A percentile compares a stretch with the other conserved stretches of the same genome.
Conservation (phyloP, 1,284 basidiomycete species). For the Chondrostereum purpureum region DNA sequence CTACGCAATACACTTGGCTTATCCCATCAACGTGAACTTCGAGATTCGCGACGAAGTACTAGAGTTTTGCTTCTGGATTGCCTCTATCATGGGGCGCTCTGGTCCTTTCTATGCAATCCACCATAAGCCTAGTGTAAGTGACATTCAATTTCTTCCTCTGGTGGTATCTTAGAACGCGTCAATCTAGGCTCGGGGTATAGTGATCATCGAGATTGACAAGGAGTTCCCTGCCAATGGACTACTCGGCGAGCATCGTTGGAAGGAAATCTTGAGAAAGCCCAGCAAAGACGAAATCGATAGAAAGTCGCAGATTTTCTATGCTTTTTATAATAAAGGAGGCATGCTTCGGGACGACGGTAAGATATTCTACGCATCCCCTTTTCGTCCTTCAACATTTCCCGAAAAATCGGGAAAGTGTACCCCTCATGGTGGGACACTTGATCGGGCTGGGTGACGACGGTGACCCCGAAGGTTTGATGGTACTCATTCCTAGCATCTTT, state of each 20-base stretch:
- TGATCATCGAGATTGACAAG: constrained; percentile 54
- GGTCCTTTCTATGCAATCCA: constrained; percentile 46
- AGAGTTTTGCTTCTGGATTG: constrained; percentile 57
- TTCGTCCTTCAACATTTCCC: constrained; percentile 7
- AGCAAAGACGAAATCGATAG: constrained; percentile 32
- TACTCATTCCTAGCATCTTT: too few relatives aligned
- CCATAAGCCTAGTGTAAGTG: constrained; percentile 56
- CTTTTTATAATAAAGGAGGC: constrained; percentile 35
- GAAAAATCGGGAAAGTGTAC: too few relatives aligned
- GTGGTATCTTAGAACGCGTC: constrained; percentile 1
- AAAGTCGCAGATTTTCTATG: constrained; percentile 47
- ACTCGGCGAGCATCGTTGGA: constrained; percentile 63
- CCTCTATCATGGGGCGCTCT: constrained; percentile 38
- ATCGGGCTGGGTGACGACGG: too few relatives aligned
- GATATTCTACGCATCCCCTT: constrained; percentile 5
- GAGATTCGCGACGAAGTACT: constrained; percentile 41
- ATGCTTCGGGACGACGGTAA: constrained; percentile 37
- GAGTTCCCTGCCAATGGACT: constrained; percentile 30
- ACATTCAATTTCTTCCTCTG: not conserved
- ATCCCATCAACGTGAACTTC: constrained; percentile 51
- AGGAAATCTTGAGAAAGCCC: constrained; percentile 42
- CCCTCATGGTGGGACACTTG: too few relatives aligned
- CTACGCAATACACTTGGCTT: constrained; percentile 56
- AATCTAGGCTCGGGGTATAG: constrained; percentile 52
- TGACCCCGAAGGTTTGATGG: too few relatives aligned